phyloP scores from a whole-genome alignment of 106 monocot genomes.

The Iris macrosiphon region DNA sequence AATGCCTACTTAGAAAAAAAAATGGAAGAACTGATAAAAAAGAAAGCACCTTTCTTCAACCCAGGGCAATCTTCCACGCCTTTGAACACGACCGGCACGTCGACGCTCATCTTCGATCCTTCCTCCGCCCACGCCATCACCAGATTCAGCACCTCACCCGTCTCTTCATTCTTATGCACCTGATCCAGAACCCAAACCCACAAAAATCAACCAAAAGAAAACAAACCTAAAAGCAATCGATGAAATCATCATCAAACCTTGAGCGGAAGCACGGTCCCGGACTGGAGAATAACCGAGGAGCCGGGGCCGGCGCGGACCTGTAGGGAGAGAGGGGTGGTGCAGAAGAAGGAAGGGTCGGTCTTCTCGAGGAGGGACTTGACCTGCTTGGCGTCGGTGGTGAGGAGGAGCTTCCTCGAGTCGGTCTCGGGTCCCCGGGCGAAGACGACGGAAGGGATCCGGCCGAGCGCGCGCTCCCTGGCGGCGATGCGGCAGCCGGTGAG shows the following conservation, averaged over 20 bases:
- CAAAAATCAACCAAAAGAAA: conserved; percentile 1
- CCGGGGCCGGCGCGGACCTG: conserved; percentile 69
- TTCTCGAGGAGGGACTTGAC: conserved; percentile 48
- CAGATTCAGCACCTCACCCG: conserved; percentile 67
- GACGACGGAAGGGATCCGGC: conserved; percentile 65
- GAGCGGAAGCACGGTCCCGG: conserved; percentile 72
- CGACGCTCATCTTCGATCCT: conserved; percentile 49
- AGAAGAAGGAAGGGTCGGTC: conserved; percentile 54
- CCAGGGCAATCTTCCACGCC: conserved; percentile 74
- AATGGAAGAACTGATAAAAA: conserved; percentile 1
- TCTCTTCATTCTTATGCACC: conserved; percentile 69
- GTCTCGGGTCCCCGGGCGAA: conserved; percentile 15
- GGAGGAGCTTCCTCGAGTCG: conserved; percentile 36
- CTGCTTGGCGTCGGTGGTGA: conserved; percentile 66
- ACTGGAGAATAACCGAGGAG: conserved; percentile 56
- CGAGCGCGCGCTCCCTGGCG: conserved; percentile 51
- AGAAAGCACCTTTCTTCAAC: conserved; percentile 56
- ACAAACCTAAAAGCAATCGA: background rate
- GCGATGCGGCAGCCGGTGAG: conserved; percentile 48
- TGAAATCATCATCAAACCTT: conserved; percentile 29
- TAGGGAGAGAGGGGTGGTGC: conserved; percentile 62
- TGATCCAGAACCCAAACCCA: conserved; percentile 10
- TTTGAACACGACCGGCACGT: conserved; percentile 64
- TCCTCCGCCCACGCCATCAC: conserved; percentile 77
- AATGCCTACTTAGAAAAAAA: background rate